Evolutionary conservation across 2,329 filamentous ascomycete species (phyloP).

Genomic region (Claviceps sp.): DNA sequence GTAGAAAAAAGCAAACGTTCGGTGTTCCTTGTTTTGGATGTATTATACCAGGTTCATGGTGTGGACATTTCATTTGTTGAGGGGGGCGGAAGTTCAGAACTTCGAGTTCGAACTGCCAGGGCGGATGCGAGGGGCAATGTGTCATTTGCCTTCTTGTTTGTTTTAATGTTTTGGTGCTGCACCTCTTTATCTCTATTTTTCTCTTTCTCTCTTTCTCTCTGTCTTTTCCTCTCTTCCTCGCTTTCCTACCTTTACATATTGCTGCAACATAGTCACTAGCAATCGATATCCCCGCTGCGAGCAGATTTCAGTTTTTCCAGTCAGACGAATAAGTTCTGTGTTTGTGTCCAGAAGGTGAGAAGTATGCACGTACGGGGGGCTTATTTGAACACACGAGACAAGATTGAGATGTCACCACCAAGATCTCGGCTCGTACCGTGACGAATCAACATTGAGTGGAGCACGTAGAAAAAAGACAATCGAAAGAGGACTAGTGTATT

Average conservation of each 20-base stretch:
- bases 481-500: constrained; percentile 4
- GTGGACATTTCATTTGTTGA: constrained; percentile 10
- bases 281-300: constrained; percentile 14
- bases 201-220: background rate
- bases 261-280: constrained; percentile 14
- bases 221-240: background rate
- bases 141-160: background rate
- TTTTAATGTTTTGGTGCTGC: too few species aligned
- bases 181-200: background rate
- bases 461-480: background rate
- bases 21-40: constrained; percentile 9
- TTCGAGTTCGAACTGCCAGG: background rate
- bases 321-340: too few species aligned
- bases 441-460: constrained; percentile 5
- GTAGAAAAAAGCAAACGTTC: constrained; percentile 9
- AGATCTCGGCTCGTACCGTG: constrained; percentile 2
- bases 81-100: background rate
- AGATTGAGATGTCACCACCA: background rate
- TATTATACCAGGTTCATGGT: constrained; percentile 4
- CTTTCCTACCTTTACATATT: too few species aligned
- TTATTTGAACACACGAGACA: background rate
- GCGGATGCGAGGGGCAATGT: background rate
- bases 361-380: background rate
- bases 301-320: constrained; percentile 1
- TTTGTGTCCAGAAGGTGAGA: background rate